These are phyloP conservation scores for Rhizophora apiculata DNA, from an alignment of 345 rosid genomes.

Conservation along the genomic window DNA sequence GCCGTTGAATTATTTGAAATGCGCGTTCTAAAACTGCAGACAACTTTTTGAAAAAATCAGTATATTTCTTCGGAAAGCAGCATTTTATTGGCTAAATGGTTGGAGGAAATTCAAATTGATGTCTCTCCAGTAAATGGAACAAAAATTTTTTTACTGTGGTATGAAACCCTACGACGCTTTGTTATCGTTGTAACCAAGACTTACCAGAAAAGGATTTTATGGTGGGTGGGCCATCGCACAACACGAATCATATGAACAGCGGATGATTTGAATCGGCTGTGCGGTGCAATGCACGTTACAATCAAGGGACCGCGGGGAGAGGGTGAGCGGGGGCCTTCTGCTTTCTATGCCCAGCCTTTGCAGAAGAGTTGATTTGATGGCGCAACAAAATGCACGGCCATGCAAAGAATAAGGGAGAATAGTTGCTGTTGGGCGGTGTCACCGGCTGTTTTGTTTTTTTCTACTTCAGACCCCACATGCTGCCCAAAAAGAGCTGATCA, in stretches of 20 bases:
- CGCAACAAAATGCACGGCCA: background rate
- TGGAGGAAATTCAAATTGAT: too few relatives aligned
- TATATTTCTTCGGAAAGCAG: too few relatives aligned
- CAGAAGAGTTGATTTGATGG: slow-evolving; percentile 27
- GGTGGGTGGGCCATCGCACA: slow-evolving; percentile 7
- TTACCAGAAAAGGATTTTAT: background rate
- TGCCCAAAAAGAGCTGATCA: background rate
- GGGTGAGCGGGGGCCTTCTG: background rate
- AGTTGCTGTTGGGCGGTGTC: background rate
- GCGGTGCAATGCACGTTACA: slow-evolving; percentile 13
- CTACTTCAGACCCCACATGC: slow-evolving; percentile 1
- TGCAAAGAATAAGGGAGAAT: background rate
- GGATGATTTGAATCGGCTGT: background rate
- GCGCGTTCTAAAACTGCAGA: background rate
- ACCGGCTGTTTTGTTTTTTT: too few relatives aligned
- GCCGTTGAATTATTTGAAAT: too few relatives aligned
- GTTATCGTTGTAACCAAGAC: background rate
- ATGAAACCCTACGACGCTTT: background rate
- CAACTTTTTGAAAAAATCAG: too few relatives aligned
- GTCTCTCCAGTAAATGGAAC: too few relatives aligned
- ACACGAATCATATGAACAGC: background rate
- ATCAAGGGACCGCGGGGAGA: too few relatives aligned
- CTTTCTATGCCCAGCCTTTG: background rate
- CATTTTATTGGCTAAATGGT: too few relatives aligned
- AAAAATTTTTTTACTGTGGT: too few relatives aligned